Evolutionary conservation across 2,329 filamentous ascomycete species (phyloP), one percentile per base, ranked within the genome.

Genomic region (Arthrobotrys iridis): DNA sequence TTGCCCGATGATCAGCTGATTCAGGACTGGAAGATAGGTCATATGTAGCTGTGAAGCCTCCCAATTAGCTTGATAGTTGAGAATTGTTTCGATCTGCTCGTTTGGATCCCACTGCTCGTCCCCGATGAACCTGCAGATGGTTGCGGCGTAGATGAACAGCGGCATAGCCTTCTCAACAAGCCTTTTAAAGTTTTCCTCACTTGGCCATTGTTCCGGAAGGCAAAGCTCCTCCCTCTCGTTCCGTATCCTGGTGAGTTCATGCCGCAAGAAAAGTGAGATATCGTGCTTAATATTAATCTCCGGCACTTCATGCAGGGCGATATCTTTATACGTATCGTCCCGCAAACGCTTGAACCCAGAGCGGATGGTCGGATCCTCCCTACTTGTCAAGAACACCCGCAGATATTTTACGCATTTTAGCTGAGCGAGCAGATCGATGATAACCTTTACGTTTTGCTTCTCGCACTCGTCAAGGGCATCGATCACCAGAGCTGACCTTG

Each of bases 141-240:
- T 80, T 35, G 77, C 73, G 20, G 79, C 78, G 63, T 76, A 80
- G 35, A 81, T 80, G n/a, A n/a, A n/a, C n/a, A n/a, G n/a, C n/a
- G n/a, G n/a, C n/a, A n/a, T n/a, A n/a, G n/a, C n/a, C n/a, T n/a
- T n/a, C n/a, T n/a, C n/a, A n/a, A n/a, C n/a, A n/a, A n/a, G n/a
- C n/a, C n/a, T n/a, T n/a, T n/a, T n/a, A n/a, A n/a, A n/a, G n/a
- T n/a, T n/a, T n/a, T n/a, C n/a, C n/a, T n/a, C n/a, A n/a, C n/a
- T n/a, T n/a, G n/a, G n/a, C n/a, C n/a, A n/a, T n/a, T n/a, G n/a
- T n/a, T n/a, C n/a, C n/a, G n/a, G n/a, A n/a, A n/a, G n/a, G n/a
- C n/a, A n/a, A n/a, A n/a, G n/a, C n/a, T n/a, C n/a, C n/a, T n/a
- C n/a, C n/a, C n/a, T n/a, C 10, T 58, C 30, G 2, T 5, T 22